These are phyloP conservation scores for Kuraishia cidri DNA, from an alignment of 805 yeast genomes.

Conservation along the genomic window DNA sequence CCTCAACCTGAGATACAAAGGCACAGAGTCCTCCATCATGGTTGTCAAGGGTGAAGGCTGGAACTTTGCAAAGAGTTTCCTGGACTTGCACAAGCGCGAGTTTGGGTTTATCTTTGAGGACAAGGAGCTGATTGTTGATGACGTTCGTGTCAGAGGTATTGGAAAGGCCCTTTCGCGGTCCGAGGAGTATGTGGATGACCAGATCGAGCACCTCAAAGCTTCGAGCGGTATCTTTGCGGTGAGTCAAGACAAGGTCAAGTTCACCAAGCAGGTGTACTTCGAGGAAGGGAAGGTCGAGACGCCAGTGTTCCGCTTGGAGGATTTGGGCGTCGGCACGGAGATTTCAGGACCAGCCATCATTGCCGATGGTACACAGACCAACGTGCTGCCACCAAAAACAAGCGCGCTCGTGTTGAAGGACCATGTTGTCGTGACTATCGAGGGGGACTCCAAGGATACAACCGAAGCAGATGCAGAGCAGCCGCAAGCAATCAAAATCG, in stretches of 20 bases:
- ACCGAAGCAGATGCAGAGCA: conserved; percentile 7
- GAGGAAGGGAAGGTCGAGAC: conserved; percentile 39
- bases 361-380: conserved; percentile 77
- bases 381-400: conserved; percentile 57
- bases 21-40: conserved; percentile 83
- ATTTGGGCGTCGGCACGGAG: conserved; percentile 40
- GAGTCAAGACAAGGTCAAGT: conserved; percentile 15
- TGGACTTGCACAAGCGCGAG: conserved; percentile 20
- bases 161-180: conserved; percentile 44
- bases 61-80: conserved; percentile 13
- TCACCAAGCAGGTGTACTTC: conserved; percentile 46
- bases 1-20: conserved; percentile 73
- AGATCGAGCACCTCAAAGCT: conserved; percentile 27
- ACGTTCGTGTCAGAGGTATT: conserved; percentile 55
- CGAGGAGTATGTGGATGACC: conserved; percentile 40
- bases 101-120: conserved; percentile 19
- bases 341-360: conserved; percentile 68
- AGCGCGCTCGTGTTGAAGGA: conserved; percentile 45
- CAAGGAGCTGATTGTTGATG: conserved; percentile 17
- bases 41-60: conserved; percentile 25
- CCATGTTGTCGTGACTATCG: conserved; percentile 45
- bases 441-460: conserved; percentile 5
- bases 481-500: too few relatives aligned
- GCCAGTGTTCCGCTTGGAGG: conserved; percentile 46
- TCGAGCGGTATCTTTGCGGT: conserved; percentile 13